These are phyloP conservation scores for Heritiera fomes DNA, from an alignment of 345 rosid genomes.

Conservation along the genomic window DNA sequence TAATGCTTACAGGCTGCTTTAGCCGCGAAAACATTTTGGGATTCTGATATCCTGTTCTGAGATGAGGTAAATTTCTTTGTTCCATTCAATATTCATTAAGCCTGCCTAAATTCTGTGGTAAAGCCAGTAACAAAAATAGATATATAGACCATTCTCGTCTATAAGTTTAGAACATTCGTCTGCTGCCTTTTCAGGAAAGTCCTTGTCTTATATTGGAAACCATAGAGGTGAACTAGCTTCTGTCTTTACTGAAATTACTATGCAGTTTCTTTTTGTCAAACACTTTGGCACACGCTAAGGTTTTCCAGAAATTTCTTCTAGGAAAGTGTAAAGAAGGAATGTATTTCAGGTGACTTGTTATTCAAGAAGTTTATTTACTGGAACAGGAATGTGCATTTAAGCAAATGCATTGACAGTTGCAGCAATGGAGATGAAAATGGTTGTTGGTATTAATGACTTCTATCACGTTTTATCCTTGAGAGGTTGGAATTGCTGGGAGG, in stretches of 20 bases:
- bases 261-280: not conserved
- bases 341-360: constrained; percentile 1
- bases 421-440: constrained; percentile 10
- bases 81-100: not conserved
- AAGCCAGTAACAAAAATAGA: not conserved
- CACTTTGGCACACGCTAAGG: not conserved
- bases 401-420: constrained; percentile 6
- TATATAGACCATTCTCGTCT: not conserved
- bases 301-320: not conserved
- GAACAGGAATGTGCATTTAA: not conserved
- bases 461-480: not conserved
- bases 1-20: not conserved
- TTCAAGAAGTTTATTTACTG: constrained; percentile 5
- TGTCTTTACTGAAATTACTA: not conserved
- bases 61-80: not conserved
- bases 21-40: not conserved
- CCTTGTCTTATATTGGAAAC: not conserved
- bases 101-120: not conserved
- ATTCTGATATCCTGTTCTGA: too few relatives aligned
- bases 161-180: not conserved
- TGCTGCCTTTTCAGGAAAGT: not conserved
- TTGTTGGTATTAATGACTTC: not conserved
- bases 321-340: not conserved
- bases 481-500: constrained; percentile 16
- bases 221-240: not conserved